Evolutionary conservation across 2,329 filamentous ascomycete genomes (phyloP).

Genomic region (Graphilbum sp.): DNA sequence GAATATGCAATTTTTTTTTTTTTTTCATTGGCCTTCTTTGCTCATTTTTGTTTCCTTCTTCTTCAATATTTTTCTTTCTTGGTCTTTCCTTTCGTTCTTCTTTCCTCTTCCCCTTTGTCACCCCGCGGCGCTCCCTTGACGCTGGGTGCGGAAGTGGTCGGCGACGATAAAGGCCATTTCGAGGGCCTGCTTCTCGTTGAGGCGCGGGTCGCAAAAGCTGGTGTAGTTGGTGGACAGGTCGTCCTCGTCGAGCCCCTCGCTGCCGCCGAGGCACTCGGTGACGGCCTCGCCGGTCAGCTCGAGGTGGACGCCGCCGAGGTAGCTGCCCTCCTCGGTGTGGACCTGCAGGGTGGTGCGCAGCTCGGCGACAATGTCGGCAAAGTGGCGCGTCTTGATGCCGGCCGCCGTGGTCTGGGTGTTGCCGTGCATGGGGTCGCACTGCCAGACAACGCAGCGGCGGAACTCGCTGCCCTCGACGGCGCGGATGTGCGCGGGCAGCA

Average conservation of each 20-base stretch:
- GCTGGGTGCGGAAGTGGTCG: slow-evolving; percentile 46
- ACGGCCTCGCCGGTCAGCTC: slow-evolving; percentile 93
- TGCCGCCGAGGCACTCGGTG: slow-evolving; percentile 88
- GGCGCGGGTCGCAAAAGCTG: slow-evolving; percentile 82
- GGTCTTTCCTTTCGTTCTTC: neutral
- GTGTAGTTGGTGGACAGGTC: slow-evolving; percentile 86
- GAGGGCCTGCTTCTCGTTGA: slow-evolving; percentile 96
- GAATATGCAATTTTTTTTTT: too few species aligned
- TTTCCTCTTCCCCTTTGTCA: neutral
- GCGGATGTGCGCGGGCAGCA: slow-evolving; percentile 74
- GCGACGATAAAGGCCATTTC: slow-evolving; percentile 91
- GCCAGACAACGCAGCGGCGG: slow-evolving; percentile 61
- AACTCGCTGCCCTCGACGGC: slow-evolving; percentile 70
- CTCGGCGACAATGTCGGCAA: slow-evolving; percentile 79
- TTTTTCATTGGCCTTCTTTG: neutral
- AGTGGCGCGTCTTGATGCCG: slow-evolving; percentile 84
- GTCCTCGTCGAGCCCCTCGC: slow-evolving; percentile 71
- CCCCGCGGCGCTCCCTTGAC: slow-evolving; percentile 5
- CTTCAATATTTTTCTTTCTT: neutral
- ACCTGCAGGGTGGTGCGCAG: slow-evolving; percentile 69
- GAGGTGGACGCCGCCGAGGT: slow-evolving; percentile 85
- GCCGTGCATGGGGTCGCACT: slow-evolving; percentile 98
- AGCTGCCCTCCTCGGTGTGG: slow-evolving; percentile 68
- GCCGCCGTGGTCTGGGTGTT: slow-evolving; percentile 52
- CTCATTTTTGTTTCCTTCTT: neutral